phyloP scores from a whole-genome alignment of 768 basidiomycete species.

The Suillus luteus region DNA sequence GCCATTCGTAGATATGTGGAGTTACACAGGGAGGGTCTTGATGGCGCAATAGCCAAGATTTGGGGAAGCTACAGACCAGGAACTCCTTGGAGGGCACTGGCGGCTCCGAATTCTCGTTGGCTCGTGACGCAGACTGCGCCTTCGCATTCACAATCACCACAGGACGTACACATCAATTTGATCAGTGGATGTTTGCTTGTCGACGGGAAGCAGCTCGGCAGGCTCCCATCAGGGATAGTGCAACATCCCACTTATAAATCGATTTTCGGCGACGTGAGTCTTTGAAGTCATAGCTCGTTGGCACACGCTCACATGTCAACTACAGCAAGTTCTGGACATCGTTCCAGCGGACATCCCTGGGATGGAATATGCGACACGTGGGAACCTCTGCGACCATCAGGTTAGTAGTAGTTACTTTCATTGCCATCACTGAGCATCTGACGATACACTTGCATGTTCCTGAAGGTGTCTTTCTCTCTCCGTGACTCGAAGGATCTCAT shows the following conservation, averaged over 20 bases:
- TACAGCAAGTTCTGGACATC: slow-evolving; percentile 25
- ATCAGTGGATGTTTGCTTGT: slow-evolving; percentile 31
- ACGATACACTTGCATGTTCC: background rate
- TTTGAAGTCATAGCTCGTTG: background rate
- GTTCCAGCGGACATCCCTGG: slow-evolving; percentile 27
- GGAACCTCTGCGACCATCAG: slow-evolving; percentile 19
- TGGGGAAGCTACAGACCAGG: slow-evolving; percentile 29
- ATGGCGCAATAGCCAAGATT: slow-evolving; percentile 20
- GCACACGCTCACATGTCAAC: slow-evolving; percentile 8
- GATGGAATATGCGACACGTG: slow-evolving; percentile 29
- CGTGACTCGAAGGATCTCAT: slow-evolving; percentile 18
- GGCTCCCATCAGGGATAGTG: slow-evolving; percentile 24
- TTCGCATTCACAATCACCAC: slow-evolving; percentile 16
- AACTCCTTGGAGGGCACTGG: slow-evolving; percentile 23
- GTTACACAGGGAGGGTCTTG: slow-evolving; percentile 16
- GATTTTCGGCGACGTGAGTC: slow-evolving; percentile 26
- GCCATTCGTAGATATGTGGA: slow-evolving; percentile 12
- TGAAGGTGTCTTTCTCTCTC: slow-evolving; percentile 29
- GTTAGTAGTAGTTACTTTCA: slow-evolving; percentile 19
- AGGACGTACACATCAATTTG: slow-evolving; percentile 27
- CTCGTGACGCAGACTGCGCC: slow-evolving; percentile 21
- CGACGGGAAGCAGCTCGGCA: slow-evolving; percentile 28
- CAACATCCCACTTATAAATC: slow-evolving; percentile 22
- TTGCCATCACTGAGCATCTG: background rate
- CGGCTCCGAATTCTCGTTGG: slow-evolving; percentile 25